Conservation (phyloP, 2,329 filamentous ascomycete species). For the Cordyceps cateniannulata region DNA sequence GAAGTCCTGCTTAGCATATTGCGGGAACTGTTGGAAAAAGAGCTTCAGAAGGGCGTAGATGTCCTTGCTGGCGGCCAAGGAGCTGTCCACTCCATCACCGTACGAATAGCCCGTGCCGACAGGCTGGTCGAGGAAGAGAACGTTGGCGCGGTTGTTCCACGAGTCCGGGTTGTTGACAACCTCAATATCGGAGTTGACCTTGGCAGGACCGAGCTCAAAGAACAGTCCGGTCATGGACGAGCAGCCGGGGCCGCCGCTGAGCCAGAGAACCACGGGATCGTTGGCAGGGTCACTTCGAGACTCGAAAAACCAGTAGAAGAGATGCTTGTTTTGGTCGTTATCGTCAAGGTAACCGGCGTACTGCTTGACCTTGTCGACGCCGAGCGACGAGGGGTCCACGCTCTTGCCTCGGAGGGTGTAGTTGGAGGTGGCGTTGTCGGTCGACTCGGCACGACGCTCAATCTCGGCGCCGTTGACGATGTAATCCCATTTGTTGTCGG, state of each 20-base stretch:
- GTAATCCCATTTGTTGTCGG: slow-evolving; percentile 84
- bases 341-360: slow-evolving; percentile 98
- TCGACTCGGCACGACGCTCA: slow-evolving; percentile 67
- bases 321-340: slow-evolving; percentile 91
- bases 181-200: slow-evolving; percentile 75
- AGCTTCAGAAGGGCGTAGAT: slow-evolving; percentile 94
- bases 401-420: slow-evolving; percentile 89
- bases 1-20: slow-evolving; percentile 93
- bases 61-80: slow-evolving; percentile 93
- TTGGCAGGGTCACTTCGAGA: slow-evolving; percentile 96
- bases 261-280: slow-evolving; percentile 88
- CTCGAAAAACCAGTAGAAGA: slow-evolving; percentile 99
- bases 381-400: slow-evolving; percentile 77
- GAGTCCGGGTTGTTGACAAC: slow-evolving; percentile 80
- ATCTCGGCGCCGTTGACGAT: slow-evolving; percentile 80
- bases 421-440: slow-evolving; percentile 66
- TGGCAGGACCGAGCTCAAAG: slow-evolving; percentile 90
- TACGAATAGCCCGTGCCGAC: slow-evolving; percentile 99
- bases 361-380: slow-evolving; percentile 91
- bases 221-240: slow-evolving; percentile 95
- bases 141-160: slow-evolving; percentile 96
- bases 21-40: slow-evolving; percentile 98
- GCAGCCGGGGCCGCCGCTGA: slow-evolving; percentile 95
- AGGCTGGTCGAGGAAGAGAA: slow-evolving; percentile 99
- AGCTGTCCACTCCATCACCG: slow-evolving; percentile 88